Percentiles rank a stretch among this genome's conserved stretches.
These are phyloP conservation scores for Citrus trifoliata DNA, from an alignment of 345 rosid species.

Conservation along the genomic window DNA sequence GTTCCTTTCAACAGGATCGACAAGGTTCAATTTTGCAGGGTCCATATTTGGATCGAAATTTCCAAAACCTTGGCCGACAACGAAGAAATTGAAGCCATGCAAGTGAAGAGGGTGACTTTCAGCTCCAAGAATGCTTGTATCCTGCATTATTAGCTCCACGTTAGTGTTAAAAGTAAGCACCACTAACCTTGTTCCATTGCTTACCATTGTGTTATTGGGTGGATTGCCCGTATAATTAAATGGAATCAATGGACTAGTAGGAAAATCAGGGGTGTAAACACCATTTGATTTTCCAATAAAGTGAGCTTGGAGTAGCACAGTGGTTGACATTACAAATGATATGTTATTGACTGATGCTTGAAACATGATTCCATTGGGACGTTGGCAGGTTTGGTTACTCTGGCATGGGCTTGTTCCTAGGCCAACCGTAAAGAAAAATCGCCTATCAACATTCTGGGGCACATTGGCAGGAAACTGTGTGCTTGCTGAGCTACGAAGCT, in stretches of 20 bases:
- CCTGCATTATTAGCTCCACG: slow-evolving; percentile 69
- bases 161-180: slow-evolving; percentile 57
- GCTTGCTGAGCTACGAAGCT: slow-evolving; percentile 49
- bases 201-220: slow-evolving; percentile 59
- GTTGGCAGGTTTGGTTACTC: slow-evolving; percentile 60
- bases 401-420: slow-evolving; percentile 60
- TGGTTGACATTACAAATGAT: slow-evolving; percentile 56
- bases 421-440: slow-evolving; percentile 60
- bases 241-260: slow-evolving; percentile 35
- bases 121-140: slow-evolving; percentile 67
- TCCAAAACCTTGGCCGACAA: slow-evolving; percentile 74
- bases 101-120: slow-evolving; percentile 81
- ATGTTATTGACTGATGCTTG: slow-evolving; percentile 61
- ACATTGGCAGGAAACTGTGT: slow-evolving; percentile 54
- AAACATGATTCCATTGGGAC: slow-evolving; percentile 65
- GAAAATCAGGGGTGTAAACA: slow-evolving; percentile 48
- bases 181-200: slow-evolving; percentile 57
- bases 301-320: slow-evolving; percentile 67
- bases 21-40: slow-evolving; percentile 54
- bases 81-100: slow-evolving; percentile 72
- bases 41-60: slow-evolving; percentile 50
- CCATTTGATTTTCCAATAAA: slow-evolving; percentile 44
- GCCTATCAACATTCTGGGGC: slow-evolving; percentile 48
- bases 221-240: slow-evolving; percentile 64
- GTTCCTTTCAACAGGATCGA: slow-evolving; percentile 60